phyloP scores from a whole-genome alignment of 352 stramenopile genomes.

The Phytophthora rubi region DNA sequence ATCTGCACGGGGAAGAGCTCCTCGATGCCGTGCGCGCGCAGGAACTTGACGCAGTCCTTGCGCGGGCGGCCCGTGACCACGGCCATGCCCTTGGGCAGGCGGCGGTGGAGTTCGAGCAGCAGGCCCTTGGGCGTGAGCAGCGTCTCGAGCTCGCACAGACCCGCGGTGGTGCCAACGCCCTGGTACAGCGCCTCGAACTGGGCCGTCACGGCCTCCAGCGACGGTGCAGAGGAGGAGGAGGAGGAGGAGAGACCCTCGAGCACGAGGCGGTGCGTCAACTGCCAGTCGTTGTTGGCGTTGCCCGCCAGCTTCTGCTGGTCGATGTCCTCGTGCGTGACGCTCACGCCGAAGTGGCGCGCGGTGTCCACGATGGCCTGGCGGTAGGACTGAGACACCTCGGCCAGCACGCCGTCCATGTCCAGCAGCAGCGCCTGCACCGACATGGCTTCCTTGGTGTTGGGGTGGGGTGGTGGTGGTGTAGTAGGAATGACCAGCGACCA shows the following conservation, averaged over 20 bases:
- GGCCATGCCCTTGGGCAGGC: slow-evolving; percentile 87
- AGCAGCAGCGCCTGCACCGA: slow-evolving; percentile 86
- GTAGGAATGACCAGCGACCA: not conserved
- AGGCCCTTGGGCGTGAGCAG: slow-evolving; percentile 90
- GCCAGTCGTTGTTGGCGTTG: slow-evolving; percentile 98
- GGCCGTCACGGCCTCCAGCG: slow-evolving; percentile 92
- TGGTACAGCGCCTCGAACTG: slow-evolving; percentile 97
- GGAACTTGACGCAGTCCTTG: slow-evolving; percentile 95
- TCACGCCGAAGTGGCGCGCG: slow-evolving; percentile 84
- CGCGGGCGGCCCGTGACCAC: slow-evolving; percentile 93
- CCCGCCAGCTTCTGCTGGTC: slow-evolving; percentile 91
- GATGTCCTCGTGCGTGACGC: slow-evolving; percentile 91
- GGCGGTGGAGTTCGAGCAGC: slow-evolving; percentile 81
- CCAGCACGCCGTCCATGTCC: slow-evolving; percentile 98
- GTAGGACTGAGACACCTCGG: slow-evolving; percentile 96
- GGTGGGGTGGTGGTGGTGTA: too few relatives aligned
- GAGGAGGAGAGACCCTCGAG: slow-evolving; percentile 24
- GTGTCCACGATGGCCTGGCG: slow-evolving; percentile 91
- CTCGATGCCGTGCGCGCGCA: slow-evolving; percentile 80
- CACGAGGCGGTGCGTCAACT: slow-evolving; percentile 93
- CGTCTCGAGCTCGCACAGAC: slow-evolving; percentile 92
- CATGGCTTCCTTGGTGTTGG: slow-evolving; percentile 13
- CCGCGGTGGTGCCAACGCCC: slow-evolving; percentile 62
- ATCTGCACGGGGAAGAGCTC: slow-evolving; percentile 91
- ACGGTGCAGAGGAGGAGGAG: slow-evolving; percentile 30